Base-by-base conservation (phyloP, 495 filamentous ascomycete genomes). In the Tuber indicum region DNA sequence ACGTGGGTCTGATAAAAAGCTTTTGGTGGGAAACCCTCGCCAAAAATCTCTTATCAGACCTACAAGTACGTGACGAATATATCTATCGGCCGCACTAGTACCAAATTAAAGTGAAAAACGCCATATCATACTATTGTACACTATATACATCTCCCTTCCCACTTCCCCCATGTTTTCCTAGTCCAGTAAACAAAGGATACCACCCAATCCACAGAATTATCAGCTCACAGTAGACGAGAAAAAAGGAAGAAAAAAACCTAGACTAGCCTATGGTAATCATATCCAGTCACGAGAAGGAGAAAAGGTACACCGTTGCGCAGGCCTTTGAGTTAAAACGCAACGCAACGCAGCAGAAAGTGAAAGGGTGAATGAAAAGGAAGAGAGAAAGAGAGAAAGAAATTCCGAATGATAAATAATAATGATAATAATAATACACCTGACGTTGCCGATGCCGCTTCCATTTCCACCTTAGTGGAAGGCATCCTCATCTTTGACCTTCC, bases 401-500 rank as follows among this genome's bases (percentile, higher is more conserved):
- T 23, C 39, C 19, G 72, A 72, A 77, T 36, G 46, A 66, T 45
- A 77, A 72, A 72, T 62, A 44, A 42, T 62, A 71, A 46, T 71
- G 73, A 49, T 75, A 78, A 78, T 78, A 77, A 66, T 78, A 78
- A 75, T 77, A 72, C 74, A 78, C 71, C 58, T 43, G 69, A 72
- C 62, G 42, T 58, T 77, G 3, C 58, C 26, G 26, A 66, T 66
- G 58, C 43, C 58, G 21, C 45, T 39, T 23, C 26, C n/a, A 26
- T 39, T 46, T 46, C 69, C 2, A 36, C 36, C 43, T 70, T 70
- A 58, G 71, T 82, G 71, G 66, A 76, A 77, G 41, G 77, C 39
- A 46, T 82, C 80, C 70, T 83, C 82, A 44, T 73, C 72, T 49
- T 76, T 83, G 62, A 74, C 42, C 69, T 83, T 83, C 49, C 77